These are phyloP conservation scores for Dichotomopilus funicola DNA, from an alignment of 2,329 filamentous ascomycete genomes.

Conservation along the genomic window DNA sequence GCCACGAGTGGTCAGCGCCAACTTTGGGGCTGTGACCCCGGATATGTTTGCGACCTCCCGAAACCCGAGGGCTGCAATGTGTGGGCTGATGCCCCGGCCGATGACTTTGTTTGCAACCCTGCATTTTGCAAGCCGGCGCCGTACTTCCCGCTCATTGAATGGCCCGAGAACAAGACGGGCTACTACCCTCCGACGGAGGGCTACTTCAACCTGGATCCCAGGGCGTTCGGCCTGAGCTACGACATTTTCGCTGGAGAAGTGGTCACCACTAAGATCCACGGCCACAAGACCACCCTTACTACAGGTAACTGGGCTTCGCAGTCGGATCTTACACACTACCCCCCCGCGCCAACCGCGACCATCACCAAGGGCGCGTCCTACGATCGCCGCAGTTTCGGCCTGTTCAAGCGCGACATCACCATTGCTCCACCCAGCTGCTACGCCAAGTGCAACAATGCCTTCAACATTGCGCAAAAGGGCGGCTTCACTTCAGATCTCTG, in stretches of 20 bases:
- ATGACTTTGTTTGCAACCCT: constrained; percentile 42
- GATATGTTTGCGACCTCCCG: constrained; percentile 46
- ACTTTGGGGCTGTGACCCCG: constrained; percentile 49
- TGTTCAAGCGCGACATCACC: constrained; percentile 36
- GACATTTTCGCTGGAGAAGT: constrained; percentile 50
- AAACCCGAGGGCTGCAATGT: constrained; percentile 45
- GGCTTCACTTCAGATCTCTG: constrained; percentile 48
- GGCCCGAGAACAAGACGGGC: constrained; percentile 39
- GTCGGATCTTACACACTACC: constrained; percentile 38
- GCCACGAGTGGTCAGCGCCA: constrained; percentile 11
- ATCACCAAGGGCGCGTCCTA: constrained; percentile 10
- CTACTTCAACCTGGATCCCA: constrained; percentile 61
- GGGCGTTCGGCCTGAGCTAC: constrained; percentile 55
- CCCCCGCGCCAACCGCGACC: constrained; percentile 23
- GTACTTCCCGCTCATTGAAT: constrained; percentile 30
- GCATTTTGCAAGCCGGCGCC: constrained; percentile 41
- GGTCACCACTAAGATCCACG: constrained; percentile 30
- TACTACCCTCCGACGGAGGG: constrained; percentile 48
- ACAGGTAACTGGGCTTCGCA: constrained; percentile 53
- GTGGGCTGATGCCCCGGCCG: constrained; percentile 41
- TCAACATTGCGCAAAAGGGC: constrained; percentile 37
- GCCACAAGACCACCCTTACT: constrained; percentile 38
- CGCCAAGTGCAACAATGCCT: constrained; percentile 44
- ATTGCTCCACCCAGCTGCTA: constrained; percentile 45
- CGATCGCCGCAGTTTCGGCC: constrained; percentile 12